These are phyloP conservation scores for Wolfiporia cocos DNA, from an alignment of 1,284 basidiomycete species.

Conservation along the genomic window DNA sequence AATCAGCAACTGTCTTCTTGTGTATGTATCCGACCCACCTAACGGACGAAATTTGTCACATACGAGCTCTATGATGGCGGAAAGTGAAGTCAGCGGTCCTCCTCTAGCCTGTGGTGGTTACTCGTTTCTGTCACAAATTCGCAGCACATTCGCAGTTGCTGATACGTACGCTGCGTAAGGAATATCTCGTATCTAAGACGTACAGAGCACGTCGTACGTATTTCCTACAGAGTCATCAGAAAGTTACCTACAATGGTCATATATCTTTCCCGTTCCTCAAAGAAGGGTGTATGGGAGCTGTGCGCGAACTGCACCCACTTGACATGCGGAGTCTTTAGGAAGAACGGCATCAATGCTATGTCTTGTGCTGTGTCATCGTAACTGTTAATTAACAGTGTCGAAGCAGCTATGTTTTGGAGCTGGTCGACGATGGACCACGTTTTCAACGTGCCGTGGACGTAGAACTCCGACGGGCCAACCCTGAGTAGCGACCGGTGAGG, in stretches of 20 bases:
- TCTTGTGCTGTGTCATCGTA: conserved; percentile 23
- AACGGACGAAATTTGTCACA: too few relatives aligned
- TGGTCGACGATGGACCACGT: conserved; percentile 24
- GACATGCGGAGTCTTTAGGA: conserved; percentile 18
- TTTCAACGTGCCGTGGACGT: conserved; percentile 14
- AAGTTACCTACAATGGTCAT: conserved; percentile 22
- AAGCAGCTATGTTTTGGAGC: conserved; percentile 20
- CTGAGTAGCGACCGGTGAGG: conserved; percentile 8
- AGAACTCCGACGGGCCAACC: conserved; percentile 16
- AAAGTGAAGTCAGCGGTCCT: too few relatives aligned
- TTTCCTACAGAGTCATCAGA: conserved; percentile 4
- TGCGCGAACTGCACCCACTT: conserved; percentile 24
- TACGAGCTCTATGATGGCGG: too few relatives aligned
- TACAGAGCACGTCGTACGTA: too few relatives aligned
- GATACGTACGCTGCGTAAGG: too few relatives aligned
- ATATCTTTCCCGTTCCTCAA: conserved; percentile 25
- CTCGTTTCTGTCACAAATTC: too few relatives aligned
- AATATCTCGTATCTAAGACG: too few relatives aligned
- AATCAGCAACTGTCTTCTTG: too few relatives aligned
- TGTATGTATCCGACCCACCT: too few relatives aligned
- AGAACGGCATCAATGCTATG: conserved; percentile 21
- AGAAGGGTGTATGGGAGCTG: conserved; percentile 24
- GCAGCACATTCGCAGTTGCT: too few relatives aligned
- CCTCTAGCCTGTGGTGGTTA: too few relatives aligned
- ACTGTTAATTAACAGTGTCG: conserved; percentile 28